Evolutionary conservation across 192 early-diverging fungal genomes (phyloP), one percentile per base, ranked within the genome.

Genomic region (Oehlia diaphana): DNA sequence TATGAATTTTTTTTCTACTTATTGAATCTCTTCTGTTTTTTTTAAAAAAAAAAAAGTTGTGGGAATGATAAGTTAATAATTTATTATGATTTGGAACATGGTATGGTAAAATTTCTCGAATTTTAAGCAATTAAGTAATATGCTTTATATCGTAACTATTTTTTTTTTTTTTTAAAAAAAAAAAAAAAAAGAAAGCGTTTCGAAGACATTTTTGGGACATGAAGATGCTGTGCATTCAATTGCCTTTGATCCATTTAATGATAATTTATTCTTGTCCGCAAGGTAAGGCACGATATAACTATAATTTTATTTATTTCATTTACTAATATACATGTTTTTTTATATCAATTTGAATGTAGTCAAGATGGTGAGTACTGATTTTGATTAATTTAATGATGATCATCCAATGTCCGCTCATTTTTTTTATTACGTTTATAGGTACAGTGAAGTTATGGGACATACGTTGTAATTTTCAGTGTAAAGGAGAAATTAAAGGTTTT

Each of bases 71-170:
- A 65, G 3, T 28, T 31, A 28, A 31, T 65, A 23, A 28, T 65
- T 65, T 65, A 65, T 31, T 4, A 65, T 65, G 64, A 65, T 65
- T 23, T 65, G n/a, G 64, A 65, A 31, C 28, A 65, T 65, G 28
- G 64, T 65, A 65, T 58, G 9, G 28, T 28, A 14, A 28, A 65
- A 21, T 14, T 65, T 28, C 1, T 4, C 9, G 13, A 12, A 37
- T 37, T 37, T 37, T 64, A 28, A 10, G 14, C 21, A n/a, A n/a
- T 28, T 26, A 42, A 7, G 39, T 8, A 6, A 65, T 28, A 65
- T 28, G 26, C 9, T 47, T 47, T 47, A 12, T 47, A 47, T 9
- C 2, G 10, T 44, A 44, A 44, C 9, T 44, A 9, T 44, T 44
- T 44, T 10, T 28, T 64, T 64, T 64, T 28, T 19, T 31, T 31